Evolutionary conservation across 179 eudicot species (phyloP).

Genomic region (Beta macrorhiza): DNA sequence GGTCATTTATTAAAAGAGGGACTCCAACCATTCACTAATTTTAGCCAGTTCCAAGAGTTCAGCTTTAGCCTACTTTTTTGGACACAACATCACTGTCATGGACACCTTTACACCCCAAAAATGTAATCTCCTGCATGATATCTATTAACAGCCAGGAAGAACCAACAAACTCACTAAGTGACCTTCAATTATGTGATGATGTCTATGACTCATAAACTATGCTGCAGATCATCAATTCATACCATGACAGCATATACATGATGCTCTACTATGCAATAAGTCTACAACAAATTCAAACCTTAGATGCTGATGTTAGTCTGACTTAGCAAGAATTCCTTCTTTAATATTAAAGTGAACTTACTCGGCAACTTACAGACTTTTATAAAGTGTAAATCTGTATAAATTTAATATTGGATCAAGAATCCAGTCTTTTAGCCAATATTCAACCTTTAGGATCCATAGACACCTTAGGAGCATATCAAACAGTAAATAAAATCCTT

Average conservation of each 20-base stretch:
- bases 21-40: neutral
- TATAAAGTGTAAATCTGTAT: neutral
- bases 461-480: neutral
- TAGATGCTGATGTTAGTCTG: neutral
- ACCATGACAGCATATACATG: neutral
- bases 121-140: neutral
- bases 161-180: neutral
- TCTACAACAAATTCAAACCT: neutral
- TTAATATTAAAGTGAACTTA: neutral
- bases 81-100: neutral
- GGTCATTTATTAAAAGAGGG: neutral
- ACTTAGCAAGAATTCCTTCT: neutral
- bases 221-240: slow-evolving; percentile 6
- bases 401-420: neutral
- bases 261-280: neutral
- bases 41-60: neutral
- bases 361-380: neutral
- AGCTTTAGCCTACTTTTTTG: neutral
- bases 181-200: too few species aligned
- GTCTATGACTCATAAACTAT: neutral
- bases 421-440: neutral
- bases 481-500: neutral
- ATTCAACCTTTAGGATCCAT: neutral
- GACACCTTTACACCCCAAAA: neutral
- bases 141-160: neutral